These are phyloP conservation scores for Ascodesmis nigricans DNA, from an alignment of 495 filamentous ascomycete genomes.

Conservation along the genomic window DNA sequence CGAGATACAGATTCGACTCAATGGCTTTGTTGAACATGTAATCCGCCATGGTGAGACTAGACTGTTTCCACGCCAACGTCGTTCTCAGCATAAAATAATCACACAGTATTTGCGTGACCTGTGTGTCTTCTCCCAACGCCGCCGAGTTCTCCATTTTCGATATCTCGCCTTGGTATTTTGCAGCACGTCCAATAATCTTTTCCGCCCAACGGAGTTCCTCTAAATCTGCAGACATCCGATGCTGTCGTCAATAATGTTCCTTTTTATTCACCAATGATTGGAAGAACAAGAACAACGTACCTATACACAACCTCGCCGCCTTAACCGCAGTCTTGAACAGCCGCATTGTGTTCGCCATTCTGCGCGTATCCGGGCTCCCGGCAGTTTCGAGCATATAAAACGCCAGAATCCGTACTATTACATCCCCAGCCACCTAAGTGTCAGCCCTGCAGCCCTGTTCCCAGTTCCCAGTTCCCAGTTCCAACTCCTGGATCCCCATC, in stretches of 20 bases:
- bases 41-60: conserved; percentile 50
- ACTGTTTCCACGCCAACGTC: conserved; percentile 46
- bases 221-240: conserved; percentile 13
- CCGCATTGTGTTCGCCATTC: conserved; percentile 32
- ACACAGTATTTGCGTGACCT: too few relatives aligned
- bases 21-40: conserved; percentile 45
- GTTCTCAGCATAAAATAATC: conserved; percentile 54
- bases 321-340: conserved; percentile 46
- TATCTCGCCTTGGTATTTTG: conserved; percentile 38
- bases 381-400: conserved; percentile 48
- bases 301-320: conserved; percentile 40
- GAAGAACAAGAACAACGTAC: too few relatives aligned
- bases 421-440: too few relatives aligned
- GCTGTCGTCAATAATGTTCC: too few relatives aligned
- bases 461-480: too few relatives aligned
- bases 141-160: conserved; percentile 25
- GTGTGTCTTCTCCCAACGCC: too few relatives aligned
- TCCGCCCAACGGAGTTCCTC: conserved; percentile 33
- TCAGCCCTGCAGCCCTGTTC: too few relatives aligned
- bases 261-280: too few relatives aligned
- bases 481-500: too few relatives aligned
- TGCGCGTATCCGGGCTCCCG: too few relatives aligned
- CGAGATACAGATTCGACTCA: conserved; percentile 17
- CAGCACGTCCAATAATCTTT: conserved; percentile 39
- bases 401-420: conserved; percentile 43